phyloP scores from a whole-genome alignment of 768 basidiomycete species.

The Trametes coccinea region DNA sequence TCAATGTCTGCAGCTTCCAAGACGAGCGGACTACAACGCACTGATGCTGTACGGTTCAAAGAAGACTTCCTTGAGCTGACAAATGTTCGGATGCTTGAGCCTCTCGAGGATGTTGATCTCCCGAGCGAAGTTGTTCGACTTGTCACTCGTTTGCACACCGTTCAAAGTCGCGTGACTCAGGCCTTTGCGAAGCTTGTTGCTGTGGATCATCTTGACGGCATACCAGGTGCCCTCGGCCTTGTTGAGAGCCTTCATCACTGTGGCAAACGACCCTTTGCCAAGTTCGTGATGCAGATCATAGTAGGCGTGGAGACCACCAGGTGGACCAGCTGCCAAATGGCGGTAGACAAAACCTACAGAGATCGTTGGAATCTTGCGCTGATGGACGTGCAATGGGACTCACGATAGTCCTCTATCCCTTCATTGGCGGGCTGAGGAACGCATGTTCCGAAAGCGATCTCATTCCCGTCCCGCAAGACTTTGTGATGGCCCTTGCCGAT shows the following conservation, averaged over 20 bases:
- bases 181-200: conserved; percentile 41
- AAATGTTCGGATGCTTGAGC: conserved; percentile 82
- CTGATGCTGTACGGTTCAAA: conserved; percentile 61
- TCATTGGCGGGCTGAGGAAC: conserved; percentile 44
- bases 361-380: background rate
- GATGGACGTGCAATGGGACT: conserved; percentile 31
- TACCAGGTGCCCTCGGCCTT: conserved; percentile 69
- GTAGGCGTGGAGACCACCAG: conserved; percentile 57
- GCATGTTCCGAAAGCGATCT: conserved; percentile 79
- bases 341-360: conserved; percentile 69
- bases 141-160: conserved; percentile 9
- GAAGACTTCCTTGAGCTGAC: conserved; percentile 75
- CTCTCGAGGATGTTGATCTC: conserved; percentile 80
- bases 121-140: conserved; percentile 48
- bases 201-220: conserved; percentile 88
- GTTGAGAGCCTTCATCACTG: conserved; percentile 81
- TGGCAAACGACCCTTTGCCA: conserved; percentile 90
- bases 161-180: conserved; percentile 13
- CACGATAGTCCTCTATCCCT: conserved; percentile 71
- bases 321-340: conserved; percentile 52
- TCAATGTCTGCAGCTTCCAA: conserved; percentile 33
- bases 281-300: conserved; percentile 73
- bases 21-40: conserved; percentile 36
- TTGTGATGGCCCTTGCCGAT: conserved; percentile 57
- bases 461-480: conserved; percentile 76